phyloP scores from a whole-genome alignment of 2,329 filamentous ascomycete genomes.

The Amauroascus niger region DNA sequence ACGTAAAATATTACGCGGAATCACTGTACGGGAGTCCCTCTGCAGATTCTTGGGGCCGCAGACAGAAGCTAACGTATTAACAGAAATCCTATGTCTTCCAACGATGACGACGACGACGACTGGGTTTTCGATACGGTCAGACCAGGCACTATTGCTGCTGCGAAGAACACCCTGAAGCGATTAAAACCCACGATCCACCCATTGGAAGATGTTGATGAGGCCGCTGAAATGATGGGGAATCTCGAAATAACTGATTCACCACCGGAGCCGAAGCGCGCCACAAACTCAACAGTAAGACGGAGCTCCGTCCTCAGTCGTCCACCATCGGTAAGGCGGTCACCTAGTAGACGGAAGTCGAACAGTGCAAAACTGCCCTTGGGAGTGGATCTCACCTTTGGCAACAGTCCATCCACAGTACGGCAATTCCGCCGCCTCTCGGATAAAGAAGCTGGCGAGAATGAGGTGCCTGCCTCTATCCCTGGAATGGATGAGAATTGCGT shows the following conservation, averaged over 20 bases:
- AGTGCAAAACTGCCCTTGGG: conserved; percentile 68
- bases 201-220: conserved; percentile 29
- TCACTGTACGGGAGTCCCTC: conserved; percentile 52
- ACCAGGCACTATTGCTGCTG: conserved; percentile 50
- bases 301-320: conserved; percentile 41
- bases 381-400: conserved; percentile 86
- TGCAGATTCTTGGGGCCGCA: too few relatives aligned
- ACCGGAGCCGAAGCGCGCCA: conserved; percentile 43
- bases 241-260: conserved; percentile 37
- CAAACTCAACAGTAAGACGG: conserved; percentile 48
- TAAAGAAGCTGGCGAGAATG: conserved; percentile 37
- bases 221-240: conserved; percentile 34
- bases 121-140: conserved; percentile 97
- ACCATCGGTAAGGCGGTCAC: conserved; percentile 33
- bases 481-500: conserved; percentile 34
- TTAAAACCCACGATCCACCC: conserved; percentile 37
- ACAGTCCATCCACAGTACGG: conserved; percentile 81
- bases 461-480: conserved; percentile 21
- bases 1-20: conserved; percentile 85
- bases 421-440: conserved; percentile 85
- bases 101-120: conserved; percentile 64
- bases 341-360: conserved; percentile 37
- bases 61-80: conserved; percentile 15
- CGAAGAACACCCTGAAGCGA: conserved; percentile 44
- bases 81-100: conserved; percentile 52